Percentiles rank a stretch among this genome's conserved stretches.
phyloP scores from a whole-genome alignment of 2,329 filamentous ascomycete species.

The Davidsoniella virescens region DNA sequence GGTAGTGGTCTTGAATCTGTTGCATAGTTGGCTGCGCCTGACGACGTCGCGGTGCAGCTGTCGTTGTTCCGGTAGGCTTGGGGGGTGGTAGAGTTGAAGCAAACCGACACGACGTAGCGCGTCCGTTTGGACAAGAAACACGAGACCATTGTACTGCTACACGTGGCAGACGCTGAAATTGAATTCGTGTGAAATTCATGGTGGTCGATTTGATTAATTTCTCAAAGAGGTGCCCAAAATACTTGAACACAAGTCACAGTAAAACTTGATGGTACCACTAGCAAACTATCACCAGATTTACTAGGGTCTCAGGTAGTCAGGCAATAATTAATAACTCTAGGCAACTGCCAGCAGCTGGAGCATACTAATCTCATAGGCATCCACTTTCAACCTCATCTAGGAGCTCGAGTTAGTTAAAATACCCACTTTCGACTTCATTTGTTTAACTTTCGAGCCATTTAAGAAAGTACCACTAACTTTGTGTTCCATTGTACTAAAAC shows the following conservation, averaged over 20 bases:
- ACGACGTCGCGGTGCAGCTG: conserved; percentile 17
- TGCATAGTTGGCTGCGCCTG: conserved; percentile 35
- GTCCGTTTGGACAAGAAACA: conserved; percentile 11
- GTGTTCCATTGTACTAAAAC: no score
- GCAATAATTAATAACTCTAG: no score
- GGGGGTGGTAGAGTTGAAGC: conserved; percentile 11
- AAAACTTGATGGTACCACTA: not conserved
- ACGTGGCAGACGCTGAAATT: conserved; percentile 9
- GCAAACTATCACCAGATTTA: conserved; percentile 3
- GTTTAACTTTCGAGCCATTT: no score
- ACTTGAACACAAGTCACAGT: not conserved
- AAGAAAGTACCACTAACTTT: no score
- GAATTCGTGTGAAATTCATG: conserved; percentile 12
- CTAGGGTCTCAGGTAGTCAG: not conserved
- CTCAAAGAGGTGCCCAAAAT: not conserved
- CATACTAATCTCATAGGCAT: no score
- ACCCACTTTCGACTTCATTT: no score
- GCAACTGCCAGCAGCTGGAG: not conserved
- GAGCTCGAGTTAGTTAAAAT: no score
- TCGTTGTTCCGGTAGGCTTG: conserved; percentile 13
- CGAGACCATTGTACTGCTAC: conserved; percentile 7
- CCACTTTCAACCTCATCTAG: not conserved
- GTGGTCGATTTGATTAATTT: not conserved
- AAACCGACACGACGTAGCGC: conserved; percentile 9
- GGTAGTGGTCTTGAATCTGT: conserved; percentile 46